Base-by-base conservation (phyloP, 768 basidiomycete genomes). In the Harrya chromipes region DNA sequence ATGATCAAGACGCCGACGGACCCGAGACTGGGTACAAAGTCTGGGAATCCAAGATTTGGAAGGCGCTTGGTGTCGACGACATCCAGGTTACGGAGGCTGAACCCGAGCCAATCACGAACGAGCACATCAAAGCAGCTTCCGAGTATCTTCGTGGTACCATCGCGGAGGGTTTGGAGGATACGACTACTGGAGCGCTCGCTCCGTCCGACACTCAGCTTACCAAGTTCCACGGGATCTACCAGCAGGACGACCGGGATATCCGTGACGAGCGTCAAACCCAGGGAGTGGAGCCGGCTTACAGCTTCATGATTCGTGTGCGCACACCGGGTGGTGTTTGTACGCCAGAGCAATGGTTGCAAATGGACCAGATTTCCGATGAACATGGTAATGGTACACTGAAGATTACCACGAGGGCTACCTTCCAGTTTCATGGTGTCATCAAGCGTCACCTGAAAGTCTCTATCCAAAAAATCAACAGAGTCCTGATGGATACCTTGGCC, bases 391-490 rank as follows among this genome's bases (percentile, higher is more conserved):
- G 88, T 40, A 92, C 94, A 6, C 88, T 98, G 74, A 99, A 99
- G 77, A 85, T 99, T 57, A 99, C 97, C 40, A 99, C 97, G 29
- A 80, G 97, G 54, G 84, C 93, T 68, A 99, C 97, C 10, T 99
- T 98, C 86, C 97, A 99, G 72, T 98, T 97, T 79, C 97, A 99
- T 69, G 97, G 97, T 48, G 90, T 99, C 59, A 92, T 99, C 75
- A 99, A 99, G 77, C 80, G 80, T 55, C 93, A 99, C 67, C 71
- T 99, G 68, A 98, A 98, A 72, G 85, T 90, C 26, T 90, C 94
- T 16, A 97, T 99, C 55, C 94, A 97, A 72, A 91, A 84, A 47
- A 98, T 98, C 68, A 99, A 99, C 72, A 78, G 84, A 43, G 84
- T 79, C 20, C 64, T 97, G 58, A 75, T 99, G 50, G 97, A 99